Conservation (phyloP, 768 basidiomycete species). For the Termitomyces sp. region DNA sequence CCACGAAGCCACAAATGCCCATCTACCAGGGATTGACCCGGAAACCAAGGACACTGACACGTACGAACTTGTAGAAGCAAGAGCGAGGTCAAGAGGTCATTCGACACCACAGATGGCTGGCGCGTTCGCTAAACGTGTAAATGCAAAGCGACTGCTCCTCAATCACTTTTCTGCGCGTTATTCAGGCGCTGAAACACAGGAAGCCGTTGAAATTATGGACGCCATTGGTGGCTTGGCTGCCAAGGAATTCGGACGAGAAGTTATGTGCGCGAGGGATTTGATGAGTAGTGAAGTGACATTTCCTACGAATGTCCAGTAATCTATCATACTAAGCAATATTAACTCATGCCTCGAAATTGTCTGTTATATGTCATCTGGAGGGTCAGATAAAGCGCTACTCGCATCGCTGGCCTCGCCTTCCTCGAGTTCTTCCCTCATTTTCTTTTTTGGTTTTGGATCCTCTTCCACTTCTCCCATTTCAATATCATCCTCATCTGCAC, state of each 20-base stretch:
- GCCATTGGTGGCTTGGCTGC: constrained; percentile 56
- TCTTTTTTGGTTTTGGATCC: constrained; percentile 54
- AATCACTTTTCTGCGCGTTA: constrained; percentile 88
- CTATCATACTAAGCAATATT: constrained; percentile 10
- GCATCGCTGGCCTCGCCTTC: constrained; percentile 84
- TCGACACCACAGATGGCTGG: constrained; percentile 92
- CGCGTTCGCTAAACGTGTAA: constrained; percentile 61
- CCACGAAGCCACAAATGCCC: constrained; percentile 89
- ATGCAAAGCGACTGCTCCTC: constrained; percentile 58
- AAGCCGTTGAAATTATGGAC: constrained; percentile 51
- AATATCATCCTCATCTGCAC: constrained; percentile 54
- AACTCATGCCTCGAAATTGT: constrained; percentile 11
- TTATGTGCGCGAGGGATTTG: constrained; percentile 68
- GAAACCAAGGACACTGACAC: constrained; percentile 58
- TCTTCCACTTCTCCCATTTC: constrained; percentile 93
- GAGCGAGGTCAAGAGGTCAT: constrained; percentile 75
- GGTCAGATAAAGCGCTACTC: constrained; percentile 73
- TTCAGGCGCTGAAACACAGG: constrained; percentile 53
- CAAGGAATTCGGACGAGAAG: constrained; percentile 45
- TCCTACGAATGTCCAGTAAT: constrained; percentile 15
- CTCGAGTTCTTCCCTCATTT: constrained; percentile 65
- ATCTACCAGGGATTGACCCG: constrained; percentile 59
- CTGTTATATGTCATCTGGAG: constrained; percentile 47
- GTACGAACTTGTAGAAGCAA: constrained; percentile 51
- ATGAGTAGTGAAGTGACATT: constrained; percentile 60